Base-by-base conservation (phyloP, 176 grass and related monocot genomes). In the Aegilops longissima region DNA sequence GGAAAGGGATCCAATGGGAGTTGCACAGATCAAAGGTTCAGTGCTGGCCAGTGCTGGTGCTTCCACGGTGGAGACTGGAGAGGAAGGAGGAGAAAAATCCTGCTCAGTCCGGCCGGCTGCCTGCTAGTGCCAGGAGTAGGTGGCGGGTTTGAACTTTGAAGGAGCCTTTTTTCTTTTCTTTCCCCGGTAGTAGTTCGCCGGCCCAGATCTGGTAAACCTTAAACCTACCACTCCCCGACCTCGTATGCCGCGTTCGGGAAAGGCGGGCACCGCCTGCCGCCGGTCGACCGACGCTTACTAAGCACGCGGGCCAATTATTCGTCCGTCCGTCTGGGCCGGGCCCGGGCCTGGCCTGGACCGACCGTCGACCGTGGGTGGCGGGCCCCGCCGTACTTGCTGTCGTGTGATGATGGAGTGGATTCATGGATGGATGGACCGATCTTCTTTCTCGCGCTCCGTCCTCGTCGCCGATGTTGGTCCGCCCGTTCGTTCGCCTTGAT, bases 161-260 rank as follows among this genome's bases (percentile, higher is more conserved):
- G 3, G 65, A 68, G 17, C 6, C 64, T 14, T 31, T 29, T 29
- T 4, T 5, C 9, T 17, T 1, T 17, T 70, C 49, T 20, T 20
- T 38, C 27, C 12, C 24, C 13, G 72, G 33, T 6, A 23, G 33
- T 10, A 17, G 30, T 54, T 79, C n/a, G 39, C 75, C 56, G 29
- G 14, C 73, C 75, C 56, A 21, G 14, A 80, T 73, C 42, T 62
- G 58, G 58, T 80, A 84, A 89, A 88, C 77, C 77, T 80, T 34
- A 45, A 79, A 80, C 25, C 17, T 11, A 16, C 66, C 25, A 16
- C 82, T 51, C 4, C 9, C 61, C 42, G 64, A 80, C 68, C 82
- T 89, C 67, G 75, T 66, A 79, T 65, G 24, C 63, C 12, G 62
- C 18, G 9, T 21, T 83, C 5, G 29, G 74, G 54, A 66, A 72